Conservation (phyloP, 148 eudicot genomes). For the Rhododendron ferrugineum region DNA sequence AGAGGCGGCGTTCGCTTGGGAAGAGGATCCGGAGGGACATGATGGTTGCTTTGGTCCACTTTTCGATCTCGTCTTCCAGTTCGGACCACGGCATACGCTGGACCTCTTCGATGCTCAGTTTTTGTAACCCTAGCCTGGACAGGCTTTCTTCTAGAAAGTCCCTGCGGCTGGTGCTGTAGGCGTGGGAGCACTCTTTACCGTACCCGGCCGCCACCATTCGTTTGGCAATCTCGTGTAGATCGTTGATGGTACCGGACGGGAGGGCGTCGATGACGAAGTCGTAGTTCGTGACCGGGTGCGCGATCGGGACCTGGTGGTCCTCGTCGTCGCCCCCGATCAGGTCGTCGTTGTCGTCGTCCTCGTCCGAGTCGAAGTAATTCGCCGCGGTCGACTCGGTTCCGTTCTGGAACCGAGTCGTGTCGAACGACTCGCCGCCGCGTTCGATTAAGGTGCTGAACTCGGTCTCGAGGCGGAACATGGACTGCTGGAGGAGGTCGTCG, state of each 20-base stretch:
- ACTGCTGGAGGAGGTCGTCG: slow-evolving; percentile 65
- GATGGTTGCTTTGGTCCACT: slow-evolving; percentile 67
- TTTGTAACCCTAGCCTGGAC: slow-evolving; percentile 70
- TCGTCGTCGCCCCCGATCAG: slow-evolving; percentile 21
- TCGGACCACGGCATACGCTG: slow-evolving; percentile 74
- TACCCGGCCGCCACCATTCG: slow-evolving; percentile 74
- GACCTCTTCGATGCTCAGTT: slow-evolving; percentile 66
- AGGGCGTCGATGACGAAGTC: slow-evolving; percentile 71
- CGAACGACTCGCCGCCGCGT: slow-evolving; percentile 45
- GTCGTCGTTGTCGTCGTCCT: slow-evolving; percentile 23
- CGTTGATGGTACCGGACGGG: slow-evolving; percentile 58
- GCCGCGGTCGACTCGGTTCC: slow-evolving; percentile 15
- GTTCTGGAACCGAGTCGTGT: slow-evolving; percentile 16
- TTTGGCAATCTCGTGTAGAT: slow-evolving; percentile 66
- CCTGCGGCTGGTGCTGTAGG: slow-evolving; percentile 57
- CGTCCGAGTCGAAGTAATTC: slow-evolving; percentile 12
- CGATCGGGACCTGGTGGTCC: slow-evolving; percentile 59
- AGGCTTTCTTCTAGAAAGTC: slow-evolving; percentile 81
- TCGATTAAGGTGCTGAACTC: slow-evolving; percentile 66
- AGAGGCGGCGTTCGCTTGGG: slow-evolving; percentile 80
- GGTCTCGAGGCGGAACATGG: slow-evolving; percentile 57
- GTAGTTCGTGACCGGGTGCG: slow-evolving; percentile 57
- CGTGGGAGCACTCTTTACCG: slow-evolving; percentile 71
- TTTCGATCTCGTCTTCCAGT: slow-evolving; percentile 75
- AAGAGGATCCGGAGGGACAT: slow-evolving; percentile 65